These are phyloP conservation scores for Backusella sp. DNA, from an alignment of 192 early-diverging fungal genomes.

Conservation along the genomic window DNA sequence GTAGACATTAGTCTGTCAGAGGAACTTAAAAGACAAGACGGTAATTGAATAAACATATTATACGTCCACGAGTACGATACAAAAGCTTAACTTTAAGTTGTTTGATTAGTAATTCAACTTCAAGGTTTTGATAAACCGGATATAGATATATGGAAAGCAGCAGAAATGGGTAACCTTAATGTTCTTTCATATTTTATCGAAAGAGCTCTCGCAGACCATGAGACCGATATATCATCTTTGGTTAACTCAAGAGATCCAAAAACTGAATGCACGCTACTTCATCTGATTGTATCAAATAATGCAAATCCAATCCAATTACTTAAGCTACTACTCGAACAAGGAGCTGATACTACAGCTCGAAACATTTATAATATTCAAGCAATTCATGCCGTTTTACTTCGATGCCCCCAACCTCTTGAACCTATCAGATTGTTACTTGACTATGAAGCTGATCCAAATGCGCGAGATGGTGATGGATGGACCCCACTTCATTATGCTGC, in stretches of 20 bases:
- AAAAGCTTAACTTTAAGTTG: not conserved
- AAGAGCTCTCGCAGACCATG: not conserved
- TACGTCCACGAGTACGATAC: not conserved
- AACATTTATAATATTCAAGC: slow-evolving; percentile 28
- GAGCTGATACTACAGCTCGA: slow-evolving; percentile 25
- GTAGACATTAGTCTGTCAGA: slow-evolving; percentile 5
- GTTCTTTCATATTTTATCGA: slow-evolving; percentile 28
- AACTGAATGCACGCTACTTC: slow-evolving; percentile 31
- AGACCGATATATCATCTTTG: slow-evolving; percentile 1
- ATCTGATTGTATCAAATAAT: slow-evolving; percentile 24
- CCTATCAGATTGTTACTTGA: slow-evolving; percentile 14
- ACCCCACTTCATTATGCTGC: slow-evolving; percentile 48
- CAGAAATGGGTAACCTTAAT: slow-evolving; percentile 23
- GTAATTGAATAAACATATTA: slow-evolving; percentile 2
- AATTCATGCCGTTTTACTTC: slow-evolving; percentile 18
- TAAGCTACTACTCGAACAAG: slow-evolving; percentile 15
- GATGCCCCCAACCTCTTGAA: slow-evolving; percentile 11
- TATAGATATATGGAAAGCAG: slow-evolving; percentile 26
- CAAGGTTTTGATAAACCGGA: not conserved
- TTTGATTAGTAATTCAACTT: not conserved
- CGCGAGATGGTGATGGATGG: slow-evolving; percentile 63
- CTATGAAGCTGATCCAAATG: slow-evolving; percentile 54
- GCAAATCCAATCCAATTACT: slow-evolving; percentile 20
- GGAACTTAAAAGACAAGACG: not conserved
- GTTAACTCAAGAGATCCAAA: slow-evolving; percentile 28